These are phyloP conservation scores for Coniella lustricola DNA, from an alignment of 2,329 filamentous ascomycete species.

Conservation along the genomic window DNA sequence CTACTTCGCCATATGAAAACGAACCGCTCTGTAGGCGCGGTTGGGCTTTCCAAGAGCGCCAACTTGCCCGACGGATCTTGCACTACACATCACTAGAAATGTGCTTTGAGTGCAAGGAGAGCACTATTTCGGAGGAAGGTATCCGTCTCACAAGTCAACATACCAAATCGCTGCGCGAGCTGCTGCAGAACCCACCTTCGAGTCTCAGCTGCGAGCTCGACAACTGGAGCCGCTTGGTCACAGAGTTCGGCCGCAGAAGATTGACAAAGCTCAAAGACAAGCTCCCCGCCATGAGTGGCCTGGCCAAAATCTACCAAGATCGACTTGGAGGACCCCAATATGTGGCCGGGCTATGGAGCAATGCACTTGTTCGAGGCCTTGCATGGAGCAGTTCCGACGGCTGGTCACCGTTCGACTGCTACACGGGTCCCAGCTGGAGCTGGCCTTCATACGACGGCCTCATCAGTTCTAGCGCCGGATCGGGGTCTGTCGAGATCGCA, in stretches of 20 bases:
- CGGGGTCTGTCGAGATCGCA: neutral
- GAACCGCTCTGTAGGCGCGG: neutral
- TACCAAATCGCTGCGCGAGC: too few species aligned
- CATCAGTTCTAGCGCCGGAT: neutral
- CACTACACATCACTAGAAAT: slow-evolving; percentile 7
- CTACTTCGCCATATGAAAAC: neutral
- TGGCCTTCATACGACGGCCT: slow-evolving; percentile 16
- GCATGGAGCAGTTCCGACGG: slow-evolving; percentile 7
- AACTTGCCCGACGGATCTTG: slow-evolving; percentile 2
- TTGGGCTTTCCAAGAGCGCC: slow-evolving; percentile 7
- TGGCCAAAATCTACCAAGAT: slow-evolving; percentile 12
- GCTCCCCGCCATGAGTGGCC: slow-evolving; percentile 16
- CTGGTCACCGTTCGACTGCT: slow-evolving; percentile 3
- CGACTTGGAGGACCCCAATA: slow-evolving; percentile 10
- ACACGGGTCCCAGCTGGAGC: slow-evolving; percentile 19
- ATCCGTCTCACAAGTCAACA: neutral
- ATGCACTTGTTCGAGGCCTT: slow-evolving; percentile 12
- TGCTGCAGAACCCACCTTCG: too few species aligned
- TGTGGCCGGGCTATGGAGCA: slow-evolving; percentile 18
- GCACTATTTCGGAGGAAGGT: slow-evolving; percentile 11
- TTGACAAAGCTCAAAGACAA: slow-evolving; percentile 15
- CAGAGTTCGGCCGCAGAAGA: slow-evolving; percentile 8
- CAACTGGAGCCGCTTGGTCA: neutral
- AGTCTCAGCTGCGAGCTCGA: neutral
- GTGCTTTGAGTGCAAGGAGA: slow-evolving; percentile 11